Evolutionary conservation across 2,329 filamentous ascomycete genomes (phyloP), one percentile per base, ranked within the genome.

Genomic region (Botryotinia calthae): DNA sequence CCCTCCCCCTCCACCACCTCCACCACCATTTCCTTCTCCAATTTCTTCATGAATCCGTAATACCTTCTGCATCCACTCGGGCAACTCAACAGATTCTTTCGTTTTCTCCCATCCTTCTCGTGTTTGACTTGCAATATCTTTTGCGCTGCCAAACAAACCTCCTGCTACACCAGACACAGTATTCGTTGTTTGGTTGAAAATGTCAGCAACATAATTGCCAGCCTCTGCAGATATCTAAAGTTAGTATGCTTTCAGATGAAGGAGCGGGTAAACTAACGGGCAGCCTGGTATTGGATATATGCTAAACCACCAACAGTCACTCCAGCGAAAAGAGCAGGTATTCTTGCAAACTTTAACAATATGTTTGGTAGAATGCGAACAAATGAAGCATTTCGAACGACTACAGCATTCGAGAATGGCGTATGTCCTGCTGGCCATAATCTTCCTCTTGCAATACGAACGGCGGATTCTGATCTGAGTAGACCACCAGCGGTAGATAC

Each of bases 231-330:
- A 72, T 31, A 18, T 59, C 16, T 1, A 72, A 59, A 44, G 31
- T 72, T 58, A 72, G 70, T 31, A 42, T 31, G 20, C 42, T 25
- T 46, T 8, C 31, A 42, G 10, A 61, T n/a, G 28, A 14, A 42
- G 12, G 31, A 31, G 40, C 8, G 54, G 58, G 28, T 61, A 64
- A 48, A 74, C 92, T 75, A 87, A 95, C 93, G 93, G 72, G 91
- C 90, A 75, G 96, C 95, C 83, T 99, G 96, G 81, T 99, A 98
- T 81, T 99, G 96, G 66, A 99, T 84, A 87, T 97, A 99, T 40
- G 94, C 94, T 73, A 97, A 84, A 4, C 93, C 93, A 22, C 93
- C 95, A 76, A 99, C 88, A 79, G 94, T 93, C 64, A 95, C 88
- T 59, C 94, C 94, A 59, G 95, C 96, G 79, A 97, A 95, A 84